Percentiles rank a stretch among this genome's conserved stretches.
These are phyloP conservation scores for Alternaria sp. DNA, from an alignment of 2,329 filamentous ascomycete species.

Conservation along the genomic window DNA sequence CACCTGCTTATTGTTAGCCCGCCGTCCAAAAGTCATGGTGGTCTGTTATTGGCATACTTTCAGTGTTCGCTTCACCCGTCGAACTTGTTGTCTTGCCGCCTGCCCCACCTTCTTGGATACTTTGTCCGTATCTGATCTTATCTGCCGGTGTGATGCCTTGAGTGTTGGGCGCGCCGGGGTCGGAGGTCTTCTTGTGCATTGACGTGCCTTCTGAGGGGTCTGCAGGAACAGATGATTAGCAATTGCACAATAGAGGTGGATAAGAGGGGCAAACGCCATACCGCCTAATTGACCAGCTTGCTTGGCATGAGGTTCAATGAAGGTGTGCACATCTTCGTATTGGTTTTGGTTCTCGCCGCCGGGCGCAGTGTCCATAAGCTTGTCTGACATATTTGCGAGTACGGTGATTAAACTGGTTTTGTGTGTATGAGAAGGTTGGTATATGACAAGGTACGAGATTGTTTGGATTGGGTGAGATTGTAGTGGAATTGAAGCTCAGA, in stretches of 20 bases:
- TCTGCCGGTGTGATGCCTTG: constrained; percentile 52
- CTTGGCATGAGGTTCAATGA: constrained; percentile 60
- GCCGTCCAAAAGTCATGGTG: not conserved
- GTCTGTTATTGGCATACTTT: constrained; percentile 39
- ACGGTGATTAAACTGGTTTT: not conserved
- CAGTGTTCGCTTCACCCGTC: constrained; percentile 49
- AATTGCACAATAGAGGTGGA: not conserved
- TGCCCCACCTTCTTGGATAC: constrained; percentile 64
- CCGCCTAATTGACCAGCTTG: constrained; percentile 65
- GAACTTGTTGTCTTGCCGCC: constrained; percentile 60
- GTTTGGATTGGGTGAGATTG: constrained; percentile 2
- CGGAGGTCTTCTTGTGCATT: constrained; percentile 25
- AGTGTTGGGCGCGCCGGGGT: constrained; percentile 54
- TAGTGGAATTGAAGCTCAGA: constrained; percentile 10
- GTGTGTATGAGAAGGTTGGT: not conserved
- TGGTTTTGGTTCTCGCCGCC: constrained; percentile 67
- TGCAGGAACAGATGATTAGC: constrained; percentile 2
- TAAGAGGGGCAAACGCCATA: constrained; percentile 33
- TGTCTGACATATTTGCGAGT: constrained; percentile 56
- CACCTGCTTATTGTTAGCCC: constrained; percentile 16
- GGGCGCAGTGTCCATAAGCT: constrained; percentile 66
- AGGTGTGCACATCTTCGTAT: constrained; percentile 67
- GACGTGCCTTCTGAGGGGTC: constrained; percentile 20
- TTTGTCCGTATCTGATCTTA: constrained; percentile 65
- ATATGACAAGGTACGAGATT: not conserved